Base-by-base conservation (phyloP, 1,284 basidiomycete species). In the Ceraceosorus guamensis region DNA sequence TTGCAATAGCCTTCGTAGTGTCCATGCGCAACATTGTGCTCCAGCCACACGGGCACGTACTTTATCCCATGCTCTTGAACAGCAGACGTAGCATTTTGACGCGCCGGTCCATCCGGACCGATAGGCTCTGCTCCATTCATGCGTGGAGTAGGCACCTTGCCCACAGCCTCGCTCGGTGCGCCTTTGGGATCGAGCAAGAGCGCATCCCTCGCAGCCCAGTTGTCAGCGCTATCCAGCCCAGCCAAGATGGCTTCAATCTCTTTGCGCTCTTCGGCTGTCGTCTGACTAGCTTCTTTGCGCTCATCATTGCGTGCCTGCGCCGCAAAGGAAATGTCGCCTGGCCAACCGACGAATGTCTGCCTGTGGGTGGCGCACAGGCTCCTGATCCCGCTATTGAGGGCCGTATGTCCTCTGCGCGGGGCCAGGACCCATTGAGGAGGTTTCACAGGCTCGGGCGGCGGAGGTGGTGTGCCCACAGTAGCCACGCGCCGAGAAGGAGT, bases 1-100 rank as follows among this genome's bases (percentile, higher is more conserved):
- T 99, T 99, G 84, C 92, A 97, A 79, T 96, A 97, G 0, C 91
- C 92, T 68, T 79, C 77, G 65, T 96, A 96, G 77, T 95, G 91
- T 0, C 87, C 89, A 75, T 91, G 90, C 31, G 89, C 89, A 44
- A 90, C 83, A 76, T 86, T 85, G 73, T 91, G 88, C 63, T 91
- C 88, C 31, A 95, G 81, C 87, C 91, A 95, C 16, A 96, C 88
- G 10, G 92, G 91, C 13, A 91, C 83, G 70, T 91, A 95, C 49
- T 79, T 82, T 58, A 78, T 76, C 30, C 77, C 77, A 50, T 65
- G 50, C 32, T 62, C 67, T 24, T 24, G 24, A 6, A 56, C 51
- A 5, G 63, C 62, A 6, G n/a, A 57, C 0, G 46, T 32, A 5
- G 50, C 52, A 59, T 83, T 82, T 3, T 24, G 24, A 24, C 24